These are phyloP conservation scores for Hymenotorrendiella dingleyae DNA, from an alignment of 2,329 filamentous ascomycete genomes.

Conservation along the genomic window DNA sequence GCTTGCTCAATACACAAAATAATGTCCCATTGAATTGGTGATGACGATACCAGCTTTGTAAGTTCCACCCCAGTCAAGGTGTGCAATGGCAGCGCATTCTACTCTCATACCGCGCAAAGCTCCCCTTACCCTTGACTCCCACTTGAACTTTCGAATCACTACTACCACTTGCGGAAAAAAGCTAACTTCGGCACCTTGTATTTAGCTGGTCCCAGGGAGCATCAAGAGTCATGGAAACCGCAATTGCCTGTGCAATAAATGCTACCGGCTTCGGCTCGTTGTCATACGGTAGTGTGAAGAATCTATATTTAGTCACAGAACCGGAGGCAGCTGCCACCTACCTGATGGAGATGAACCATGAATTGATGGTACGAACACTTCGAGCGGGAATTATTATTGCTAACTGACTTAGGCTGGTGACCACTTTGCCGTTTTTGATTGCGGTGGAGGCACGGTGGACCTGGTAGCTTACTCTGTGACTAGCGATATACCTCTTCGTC, in stretches of 20 bases:
- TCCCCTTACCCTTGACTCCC: no score
- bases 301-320: conserved; percentile 28
- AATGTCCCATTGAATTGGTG: conserved; percentile 10
- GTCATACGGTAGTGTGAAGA: conserved; percentile 17
- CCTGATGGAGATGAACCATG: conserved; percentile 15
- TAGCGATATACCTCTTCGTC: conserved; percentile 17
- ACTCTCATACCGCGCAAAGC: no score
- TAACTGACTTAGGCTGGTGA: conserved; percentile 13
- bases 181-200: no score
- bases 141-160: no score
- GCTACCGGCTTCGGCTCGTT: conserved; percentile 10
- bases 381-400: no score
- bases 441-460: conserved; percentile 29
- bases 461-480: conserved; percentile 25
- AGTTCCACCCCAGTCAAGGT: no score
- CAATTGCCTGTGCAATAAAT: conserved; percentile 9
- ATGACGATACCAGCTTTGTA: conserved; percentile 15
- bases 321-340: conserved; percentile 28
- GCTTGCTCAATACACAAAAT: conserved; percentile 2
- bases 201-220: conserved; percentile 8
- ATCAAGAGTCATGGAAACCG: conserved; percentile 9
- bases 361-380: conserved; percentile 13
- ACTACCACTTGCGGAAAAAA: no score
- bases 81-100: no score
- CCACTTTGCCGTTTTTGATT: conserved; percentile 22